Evolutionary conservation across 139 green algal genomes (phyloP).

Genomic region (Pleodorina starrii): DNA sequence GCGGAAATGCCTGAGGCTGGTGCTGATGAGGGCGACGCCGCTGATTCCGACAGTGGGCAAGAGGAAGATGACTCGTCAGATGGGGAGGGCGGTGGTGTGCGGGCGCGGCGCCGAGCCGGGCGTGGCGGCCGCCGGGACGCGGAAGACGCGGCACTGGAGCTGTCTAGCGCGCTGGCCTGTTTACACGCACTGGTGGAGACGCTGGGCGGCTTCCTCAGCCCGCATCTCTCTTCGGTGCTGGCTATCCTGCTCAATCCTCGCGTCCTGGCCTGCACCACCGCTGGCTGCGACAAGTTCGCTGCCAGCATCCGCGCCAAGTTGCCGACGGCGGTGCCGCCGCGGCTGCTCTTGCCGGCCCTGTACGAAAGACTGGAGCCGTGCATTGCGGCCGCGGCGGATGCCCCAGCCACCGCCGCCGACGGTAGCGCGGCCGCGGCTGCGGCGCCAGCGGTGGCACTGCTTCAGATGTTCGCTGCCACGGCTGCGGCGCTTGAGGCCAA

Average conservation of each 20-base stretch:
- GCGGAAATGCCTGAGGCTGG: neutral
- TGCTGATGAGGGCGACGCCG: too few species aligned
- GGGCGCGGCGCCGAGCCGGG: too few species aligned
- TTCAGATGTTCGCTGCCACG: conserved; percentile 53
- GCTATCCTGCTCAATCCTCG: conserved; percentile 71
- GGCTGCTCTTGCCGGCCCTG: conserved; percentile 84
- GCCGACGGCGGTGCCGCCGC: conserved; percentile 64
- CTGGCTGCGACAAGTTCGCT: conserved; percentile 49
- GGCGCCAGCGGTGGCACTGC: conserved; percentile 55
- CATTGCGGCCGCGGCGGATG: neutral
- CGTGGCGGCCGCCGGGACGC: neutral
- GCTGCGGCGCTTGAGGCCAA: conserved; percentile 68
- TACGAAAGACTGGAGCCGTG: conserved; percentile 34
- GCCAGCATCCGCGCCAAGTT: conserved; percentile 56
- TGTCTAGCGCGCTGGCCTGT: conserved; percentile 73
- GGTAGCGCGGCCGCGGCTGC: neutral
- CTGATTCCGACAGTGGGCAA: too few species aligned
- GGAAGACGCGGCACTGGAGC: conserved; percentile 67
- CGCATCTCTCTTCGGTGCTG: conserved; percentile 76
- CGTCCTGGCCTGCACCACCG: conserved; percentile 53
- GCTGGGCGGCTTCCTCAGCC: conserved; percentile 79
- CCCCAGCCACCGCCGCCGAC: neutral
- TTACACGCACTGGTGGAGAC: conserved; percentile 72
- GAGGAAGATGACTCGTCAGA: neutral
- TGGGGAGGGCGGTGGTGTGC: neutral